Evolutionary conservation across 148 eudicot genomes (phyloP).

Genomic region (Talinum fruticosum): DNA sequence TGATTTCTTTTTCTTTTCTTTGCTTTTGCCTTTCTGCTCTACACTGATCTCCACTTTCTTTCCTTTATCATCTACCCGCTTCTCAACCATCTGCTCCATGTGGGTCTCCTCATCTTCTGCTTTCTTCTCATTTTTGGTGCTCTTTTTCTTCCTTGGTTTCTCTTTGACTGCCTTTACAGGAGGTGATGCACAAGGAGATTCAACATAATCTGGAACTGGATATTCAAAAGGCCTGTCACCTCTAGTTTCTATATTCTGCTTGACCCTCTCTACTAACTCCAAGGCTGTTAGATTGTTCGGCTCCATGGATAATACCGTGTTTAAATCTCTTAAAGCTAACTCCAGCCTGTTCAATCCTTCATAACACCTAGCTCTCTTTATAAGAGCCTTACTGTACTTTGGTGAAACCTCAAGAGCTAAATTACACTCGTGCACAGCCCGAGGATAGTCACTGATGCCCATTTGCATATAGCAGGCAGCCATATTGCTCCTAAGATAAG

Average conservation of each 20-base stretch:
- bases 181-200: slow-evolving; percentile 38
- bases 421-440: slow-evolving; percentile 94
- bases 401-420: slow-evolving; percentile 92
- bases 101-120: background rate
- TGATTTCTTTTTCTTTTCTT: slow-evolving; percentile 30
- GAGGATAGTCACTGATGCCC: slow-evolving; percentile 79
- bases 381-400: slow-evolving; percentile 80
- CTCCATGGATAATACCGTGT: slow-evolving; percentile 56
- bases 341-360: slow-evolving; percentile 72
- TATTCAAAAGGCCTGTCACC: slow-evolving; percentile 31
- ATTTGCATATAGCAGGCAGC: slow-evolving; percentile 94
- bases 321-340: slow-evolving; percentile 71
- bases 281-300: slow-evolving; percentile 81
- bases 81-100: slow-evolving; percentile 1
- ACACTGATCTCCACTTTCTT: slow-evolving; percentile 30
- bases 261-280: slow-evolving; percentile 75
- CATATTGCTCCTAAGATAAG: slow-evolving; percentile 79
- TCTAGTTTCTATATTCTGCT: slow-evolving; percentile 38
- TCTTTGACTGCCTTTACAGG: slow-evolving; percentile 32
- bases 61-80: slow-evolving; percentile 12
- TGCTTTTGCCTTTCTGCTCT: slow-evolving; percentile 21
- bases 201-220: slow-evolving; percentile 53
- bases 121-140: slow-evolving; percentile 25
- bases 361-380: slow-evolving; percentile 92
- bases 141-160: slow-evolving; percentile 36